Evolutionary conservation across 169 alveolate species (phyloP).

Genomic region (Plasmodium inui): DNA sequence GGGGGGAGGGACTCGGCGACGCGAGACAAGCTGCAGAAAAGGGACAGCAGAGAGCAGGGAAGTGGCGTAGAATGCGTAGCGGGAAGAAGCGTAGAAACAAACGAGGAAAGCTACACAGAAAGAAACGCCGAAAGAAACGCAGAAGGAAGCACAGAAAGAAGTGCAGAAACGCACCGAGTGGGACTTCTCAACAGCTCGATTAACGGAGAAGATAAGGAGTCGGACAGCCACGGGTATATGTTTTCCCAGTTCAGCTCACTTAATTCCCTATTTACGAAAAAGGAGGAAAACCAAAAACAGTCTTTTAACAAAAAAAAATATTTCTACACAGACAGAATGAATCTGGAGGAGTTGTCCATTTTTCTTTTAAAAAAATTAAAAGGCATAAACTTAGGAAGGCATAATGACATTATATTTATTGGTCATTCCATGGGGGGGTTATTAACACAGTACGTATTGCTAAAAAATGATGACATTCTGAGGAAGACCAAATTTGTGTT

Average conservation of each 20-base stretch:
- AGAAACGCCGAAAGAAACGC: no score
- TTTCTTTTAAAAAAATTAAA: constrained; percentile 49
- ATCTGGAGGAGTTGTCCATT: constrained; percentile 37
- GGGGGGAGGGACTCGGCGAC: neutral
- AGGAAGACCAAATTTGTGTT: constrained; percentile 53
- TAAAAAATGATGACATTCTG: constrained; percentile 50
- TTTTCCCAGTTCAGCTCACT: constrained; percentile 18
- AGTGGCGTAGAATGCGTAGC: neutral
- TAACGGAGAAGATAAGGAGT: neutral
- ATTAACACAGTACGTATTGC: constrained; percentile 57
- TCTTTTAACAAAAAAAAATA: constrained; percentile 21
- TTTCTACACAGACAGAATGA: constrained; percentile 69
- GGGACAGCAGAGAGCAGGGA: neutral
- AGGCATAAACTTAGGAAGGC: constrained; percentile 48
- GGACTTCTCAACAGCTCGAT: neutral
- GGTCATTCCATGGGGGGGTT: constrained; percentile 75
- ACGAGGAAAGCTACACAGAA: neutral
- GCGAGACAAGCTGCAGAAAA: neutral
- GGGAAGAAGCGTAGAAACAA: neutral
- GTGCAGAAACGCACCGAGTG: neutral
- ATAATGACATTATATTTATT: constrained; percentile 54
- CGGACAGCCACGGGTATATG: neutral
- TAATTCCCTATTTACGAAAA: constrained; percentile 26
- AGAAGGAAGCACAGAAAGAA: no score
- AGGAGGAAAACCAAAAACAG: constrained; percentile 13